Evolutionary conservation across 1,284 basidiomycete genomes (phyloP), one percentile per base, ranked within the genome.

Genomic region (Ganoderma leucocontextum): DNA sequence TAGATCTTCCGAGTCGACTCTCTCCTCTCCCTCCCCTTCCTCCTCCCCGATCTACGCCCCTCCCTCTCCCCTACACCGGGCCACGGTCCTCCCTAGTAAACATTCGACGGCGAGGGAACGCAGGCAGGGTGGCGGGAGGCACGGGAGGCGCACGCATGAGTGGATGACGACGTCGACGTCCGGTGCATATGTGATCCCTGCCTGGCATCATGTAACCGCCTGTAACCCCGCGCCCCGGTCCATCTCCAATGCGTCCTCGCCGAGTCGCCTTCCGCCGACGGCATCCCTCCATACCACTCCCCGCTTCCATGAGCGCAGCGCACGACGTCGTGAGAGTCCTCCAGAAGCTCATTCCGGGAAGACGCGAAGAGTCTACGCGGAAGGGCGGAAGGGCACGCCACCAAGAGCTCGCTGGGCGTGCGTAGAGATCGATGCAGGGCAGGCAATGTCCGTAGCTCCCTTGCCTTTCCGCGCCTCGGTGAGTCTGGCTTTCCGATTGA

Each of bases 171-270:
- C 60, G 65, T 25, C 60, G 52, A 57, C 60, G 33, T 29, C 38
- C 58, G 47, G 47, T 49, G 33, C 52, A 55, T 52, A 53, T 52
- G 44, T 53, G 65, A 66, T 66, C 65, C 44, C 38, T 57, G 41
- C 65, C 60, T 55, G 52, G 49, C 60, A 66, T 66, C 65, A 66
- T 57, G 52, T 62, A 62, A 61, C 65, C 65, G 65, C 60, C 60
- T 44, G 60, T 25, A 41, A 25, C 41, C 60, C 60, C 60, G 60
- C 57, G 60, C 60, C 25, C 60, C 52, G 52, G 52, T 19, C 33
- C 52, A 55, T 35, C 52, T 55, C 29, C 52, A 33, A 19, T 15
- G 22, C 29, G 10, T 55, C 29, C 52, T 55, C 29, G 29, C 29
- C 29, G 29, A 29, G 29, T 29, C 29, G 52, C 52, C 52, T 55